A percentile compares a stretch with the other conserved stretches of the same genome.
These are phyloP conservation scores for Geotrichum reessii DNA, from an alignment of 1,139 yeast genomes.

Conservation along the genomic window DNA sequence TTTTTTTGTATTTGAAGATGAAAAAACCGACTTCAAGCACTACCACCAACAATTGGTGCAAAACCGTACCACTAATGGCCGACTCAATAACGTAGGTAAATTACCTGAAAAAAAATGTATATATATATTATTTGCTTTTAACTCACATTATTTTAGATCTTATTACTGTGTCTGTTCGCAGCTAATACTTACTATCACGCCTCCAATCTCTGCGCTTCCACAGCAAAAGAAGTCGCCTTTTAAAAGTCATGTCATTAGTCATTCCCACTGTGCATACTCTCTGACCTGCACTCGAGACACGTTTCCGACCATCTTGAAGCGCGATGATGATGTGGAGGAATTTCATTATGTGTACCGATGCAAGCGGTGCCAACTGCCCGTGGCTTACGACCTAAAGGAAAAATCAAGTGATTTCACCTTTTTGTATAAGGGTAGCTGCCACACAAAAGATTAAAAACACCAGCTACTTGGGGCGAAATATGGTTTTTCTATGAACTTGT, in stretches of 20 bases:
- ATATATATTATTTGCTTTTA: neutral
- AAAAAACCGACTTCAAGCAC: neutral
- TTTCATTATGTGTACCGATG: constrained; percentile 17
- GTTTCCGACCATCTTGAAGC: neutral
- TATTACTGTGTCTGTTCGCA: constrained; percentile 17
- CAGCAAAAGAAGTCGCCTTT: neutral
- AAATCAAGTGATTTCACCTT: neutral
- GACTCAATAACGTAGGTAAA: neutral
- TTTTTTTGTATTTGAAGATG: neutral
- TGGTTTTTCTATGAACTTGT: neutral
- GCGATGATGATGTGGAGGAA: constrained; percentile 3
- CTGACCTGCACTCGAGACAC: neutral
- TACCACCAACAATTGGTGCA: neutral
- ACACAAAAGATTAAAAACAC: neutral
- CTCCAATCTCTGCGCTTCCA: constrained; percentile 11
- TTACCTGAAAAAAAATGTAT: too few species aligned
- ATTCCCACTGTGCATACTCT: neutral
- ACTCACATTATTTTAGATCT: constrained; percentile 1
- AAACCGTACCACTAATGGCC: neutral
- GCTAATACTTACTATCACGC: constrained; percentile 10
- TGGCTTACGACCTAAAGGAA: constrained; percentile 17
- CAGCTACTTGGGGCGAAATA: neutral
- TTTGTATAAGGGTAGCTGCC: neutral
- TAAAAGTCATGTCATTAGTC: neutral
- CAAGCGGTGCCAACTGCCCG: constrained; percentile 17